These are phyloP conservation scores for Potentilla sterilis DNA, from an alignment of 306 rosid genomes.

Conservation along the genomic window DNA sequence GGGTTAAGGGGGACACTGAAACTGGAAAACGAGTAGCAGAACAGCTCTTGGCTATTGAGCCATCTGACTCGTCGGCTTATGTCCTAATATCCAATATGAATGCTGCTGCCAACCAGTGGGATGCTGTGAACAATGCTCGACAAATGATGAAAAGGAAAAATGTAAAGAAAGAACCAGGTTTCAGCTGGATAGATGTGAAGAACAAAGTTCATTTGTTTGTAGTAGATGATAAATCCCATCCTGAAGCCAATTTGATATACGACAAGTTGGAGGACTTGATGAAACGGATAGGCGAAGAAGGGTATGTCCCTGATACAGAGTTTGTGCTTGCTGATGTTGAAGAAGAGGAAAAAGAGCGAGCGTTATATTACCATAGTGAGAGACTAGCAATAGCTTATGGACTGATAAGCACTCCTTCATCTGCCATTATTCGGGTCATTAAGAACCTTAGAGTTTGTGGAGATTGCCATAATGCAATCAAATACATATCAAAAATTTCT, in stretches of 20 bases:
- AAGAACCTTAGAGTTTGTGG: conserved; percentile 78
- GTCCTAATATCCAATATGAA: conserved; percentile 74
- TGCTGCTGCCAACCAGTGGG: conserved; percentile 76
- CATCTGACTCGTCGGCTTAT: conserved; percentile 70
- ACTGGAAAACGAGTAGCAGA: conserved; percentile 54
- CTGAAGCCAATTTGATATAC: conserved; percentile 50
- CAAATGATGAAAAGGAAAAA: conserved; percentile 58
- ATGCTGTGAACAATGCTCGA: conserved; percentile 55
- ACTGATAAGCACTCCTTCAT: conserved; percentile 50
- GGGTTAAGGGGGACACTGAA: conserved; percentile 57
- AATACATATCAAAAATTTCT: conserved; percentile 53
- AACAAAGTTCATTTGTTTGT: conserved; percentile 71
- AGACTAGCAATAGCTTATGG: conserved; percentile 65
- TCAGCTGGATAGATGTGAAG: conserved; percentile 80
- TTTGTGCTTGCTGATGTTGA: conserved; percentile 62
- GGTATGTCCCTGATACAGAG: conserved; percentile 66
- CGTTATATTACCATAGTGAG: conserved; percentile 61
- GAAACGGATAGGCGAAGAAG: conserved; percentile 56
- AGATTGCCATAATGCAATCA: conserved; percentile 77
- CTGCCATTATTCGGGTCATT: conserved; percentile 53
- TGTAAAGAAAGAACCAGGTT: conserved; percentile 81
- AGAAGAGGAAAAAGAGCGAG: conserved; percentile 65
- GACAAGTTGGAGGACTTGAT: conserved; percentile 54
- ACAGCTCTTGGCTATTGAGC: conserved; percentile 61
- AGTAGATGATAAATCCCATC: conserved; percentile 70